Evolutionary conservation across 2,329 filamentous ascomycete genomes (phyloP).

Genomic region (Seiridium cupressi): DNA sequence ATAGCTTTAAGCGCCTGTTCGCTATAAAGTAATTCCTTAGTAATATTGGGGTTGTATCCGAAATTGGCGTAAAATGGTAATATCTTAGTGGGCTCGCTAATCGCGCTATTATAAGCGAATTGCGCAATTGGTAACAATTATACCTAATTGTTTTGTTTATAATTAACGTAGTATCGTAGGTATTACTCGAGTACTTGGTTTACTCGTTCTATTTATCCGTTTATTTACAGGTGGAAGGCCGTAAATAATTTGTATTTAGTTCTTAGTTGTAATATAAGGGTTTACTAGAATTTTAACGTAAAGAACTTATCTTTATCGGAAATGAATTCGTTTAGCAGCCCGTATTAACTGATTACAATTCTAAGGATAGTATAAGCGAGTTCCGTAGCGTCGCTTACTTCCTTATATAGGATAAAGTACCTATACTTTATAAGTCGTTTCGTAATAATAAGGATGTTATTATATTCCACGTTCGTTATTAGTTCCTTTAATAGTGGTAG

Average conservation of each 20-base stretch:
- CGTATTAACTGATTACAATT: background rate
- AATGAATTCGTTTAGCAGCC: background rate
- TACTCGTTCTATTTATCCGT: slow-evolving; percentile 9
- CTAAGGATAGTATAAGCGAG: background rate
- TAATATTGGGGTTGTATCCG: background rate
- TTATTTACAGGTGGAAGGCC: slow-evolving; percentile 13
- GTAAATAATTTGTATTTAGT: slow-evolving; percentile 16
- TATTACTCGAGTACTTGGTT: slow-evolving; percentile 9
- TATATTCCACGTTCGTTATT: background rate
- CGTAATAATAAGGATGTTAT: background rate
- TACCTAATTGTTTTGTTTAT: slow-evolving; percentile 14
- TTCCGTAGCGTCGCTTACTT: background rate
- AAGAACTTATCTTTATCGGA: slow-evolving; percentile 1
- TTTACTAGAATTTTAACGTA: slow-evolving; percentile 1
- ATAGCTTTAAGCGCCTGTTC: background rate
- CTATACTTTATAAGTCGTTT: background rate
- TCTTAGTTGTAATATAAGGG: background rate
- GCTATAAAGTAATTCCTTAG: background rate
- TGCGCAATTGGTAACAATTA: background rate
- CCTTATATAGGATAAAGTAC: background rate
- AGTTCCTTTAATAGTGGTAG: background rate
- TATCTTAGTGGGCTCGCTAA: background rate
- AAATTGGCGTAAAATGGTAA: slow-evolving; percentile 1
- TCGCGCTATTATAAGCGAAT: slow-evolving; percentile 9
- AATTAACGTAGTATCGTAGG: slow-evolving; percentile 9